A percentile compares a stretch with the other conserved stretches of the same genome.
phyloP scores from a whole-genome alignment of 208 protist genomes.

The Tritrichomonas musculus region DNA sequence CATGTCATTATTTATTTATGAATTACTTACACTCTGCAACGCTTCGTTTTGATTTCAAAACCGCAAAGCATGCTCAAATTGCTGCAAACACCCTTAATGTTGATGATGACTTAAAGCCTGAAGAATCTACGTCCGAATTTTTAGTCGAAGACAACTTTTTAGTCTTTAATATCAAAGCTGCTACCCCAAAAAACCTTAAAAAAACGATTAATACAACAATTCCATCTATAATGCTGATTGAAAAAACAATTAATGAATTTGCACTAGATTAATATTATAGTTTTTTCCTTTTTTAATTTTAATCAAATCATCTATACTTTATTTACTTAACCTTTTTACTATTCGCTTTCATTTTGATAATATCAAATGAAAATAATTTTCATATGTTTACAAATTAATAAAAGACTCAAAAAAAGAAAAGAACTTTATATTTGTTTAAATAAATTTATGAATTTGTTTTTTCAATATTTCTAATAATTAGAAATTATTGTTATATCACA shows the following conservation, averaged over 20 bases:
- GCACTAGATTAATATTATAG: conserved; percentile 15
- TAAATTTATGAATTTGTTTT: too few relatives aligned
- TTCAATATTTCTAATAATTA: too few relatives aligned
- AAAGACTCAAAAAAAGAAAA: too few relatives aligned
- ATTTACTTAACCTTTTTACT: too few relatives aligned
- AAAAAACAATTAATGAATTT: neutral
- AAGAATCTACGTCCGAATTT: neutral
- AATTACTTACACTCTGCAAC: neutral
- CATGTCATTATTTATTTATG: too few relatives aligned
- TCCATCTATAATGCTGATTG: neutral
- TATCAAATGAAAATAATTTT: too few relatives aligned
- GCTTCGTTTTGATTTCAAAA: neutral
- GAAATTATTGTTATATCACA: too few relatives aligned
- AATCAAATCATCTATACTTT: too few relatives aligned
- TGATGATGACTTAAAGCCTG: neutral
- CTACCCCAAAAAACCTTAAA: neutral
- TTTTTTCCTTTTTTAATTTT: too few relatives aligned
- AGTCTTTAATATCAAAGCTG: neutral
- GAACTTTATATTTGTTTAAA: too few relatives aligned
- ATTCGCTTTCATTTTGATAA: too few relatives aligned
- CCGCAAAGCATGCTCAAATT: neutral
- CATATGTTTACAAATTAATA: too few relatives aligned
- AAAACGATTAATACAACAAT: conserved; percentile 27
- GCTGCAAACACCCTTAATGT: neutral
- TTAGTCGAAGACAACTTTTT: neutral